Evolutionary conservation across 345 rosid species (phyloP).

Genomic region (Syzygium aromaticum): DNA sequence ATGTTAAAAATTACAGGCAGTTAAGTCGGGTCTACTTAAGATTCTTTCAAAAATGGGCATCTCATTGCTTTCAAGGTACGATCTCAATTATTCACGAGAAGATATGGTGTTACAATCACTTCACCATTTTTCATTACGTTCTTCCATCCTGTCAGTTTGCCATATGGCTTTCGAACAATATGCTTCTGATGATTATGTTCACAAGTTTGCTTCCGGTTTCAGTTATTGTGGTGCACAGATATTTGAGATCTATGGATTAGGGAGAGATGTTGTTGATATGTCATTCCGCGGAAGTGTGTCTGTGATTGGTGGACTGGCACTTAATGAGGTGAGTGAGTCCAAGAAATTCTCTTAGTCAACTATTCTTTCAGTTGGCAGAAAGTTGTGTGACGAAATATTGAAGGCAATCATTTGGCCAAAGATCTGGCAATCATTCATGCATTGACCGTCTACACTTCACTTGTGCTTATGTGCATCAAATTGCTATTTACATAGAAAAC

Average conservation of each 20-base stretch:
- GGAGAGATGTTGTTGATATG: conserved; percentile 72
- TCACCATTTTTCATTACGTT: not conserved
- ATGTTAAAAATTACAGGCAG: conserved; percentile 56
- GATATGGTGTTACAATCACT: not conserved
- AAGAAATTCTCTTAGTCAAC: not conserved
- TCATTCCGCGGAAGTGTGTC: conserved; percentile 88
- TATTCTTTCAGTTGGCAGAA: not conserved
- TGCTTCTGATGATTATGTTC: conserved; percentile 10
- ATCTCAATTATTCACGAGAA: not conserved
- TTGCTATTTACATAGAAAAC: not conserved
- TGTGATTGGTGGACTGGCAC: conserved; percentile 76
- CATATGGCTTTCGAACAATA: not conserved
- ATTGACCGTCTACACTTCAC: not conserved
- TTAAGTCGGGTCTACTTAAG: conserved; percentile 86
- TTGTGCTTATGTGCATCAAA: not conserved
- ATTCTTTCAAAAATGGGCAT: conserved; percentile 99
- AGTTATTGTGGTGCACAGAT: conserved; percentile 99
- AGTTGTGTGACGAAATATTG: not conserved
- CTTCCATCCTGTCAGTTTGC: not conserved
- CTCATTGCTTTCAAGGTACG: conserved; percentile 91
- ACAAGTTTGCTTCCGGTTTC: conserved; percentile 16
- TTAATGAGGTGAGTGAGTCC: conserved; percentile 67
- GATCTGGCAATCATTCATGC: not conserved
- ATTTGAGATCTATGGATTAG: conserved; percentile 95
- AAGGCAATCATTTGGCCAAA: not conserved